These are phyloP conservation scores for Mallotus nudiflorus DNA, from an alignment of 345 rosid species.

Conservation along the genomic window DNA sequence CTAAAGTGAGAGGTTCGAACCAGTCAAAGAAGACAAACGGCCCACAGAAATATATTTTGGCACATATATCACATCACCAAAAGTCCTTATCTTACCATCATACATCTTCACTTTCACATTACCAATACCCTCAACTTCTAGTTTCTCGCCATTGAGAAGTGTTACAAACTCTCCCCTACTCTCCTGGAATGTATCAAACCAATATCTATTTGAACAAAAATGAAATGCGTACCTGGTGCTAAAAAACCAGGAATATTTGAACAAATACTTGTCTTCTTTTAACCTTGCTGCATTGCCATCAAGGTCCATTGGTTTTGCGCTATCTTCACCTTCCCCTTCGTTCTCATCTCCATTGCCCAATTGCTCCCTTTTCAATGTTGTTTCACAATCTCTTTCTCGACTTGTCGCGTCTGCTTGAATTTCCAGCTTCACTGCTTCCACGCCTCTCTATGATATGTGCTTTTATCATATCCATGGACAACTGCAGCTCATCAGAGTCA, in stretches of 20 bases:
- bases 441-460: not conserved
- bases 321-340: not conserved
- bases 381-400: not conserved
- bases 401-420: not conserved
- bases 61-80: not conserved
- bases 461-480: not conserved
- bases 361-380: not conserved
- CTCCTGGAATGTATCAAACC: too few relatives aligned
- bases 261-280: too few relatives aligned
- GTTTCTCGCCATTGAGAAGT: not conserved
- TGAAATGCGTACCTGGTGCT: too few relatives aligned
- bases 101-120: not conserved
- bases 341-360: not conserved
- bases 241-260: too few relatives aligned
- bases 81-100: not conserved
- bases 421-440: not conserved
- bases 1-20: too few relatives aligned
- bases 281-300: too few relatives aligned
- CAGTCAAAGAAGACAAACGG: not conserved
- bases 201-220: too few relatives aligned
- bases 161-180: too few relatives aligned
- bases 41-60: not conserved
- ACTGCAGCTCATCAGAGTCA: not conserved
- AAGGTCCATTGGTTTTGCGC: too few relatives aligned
- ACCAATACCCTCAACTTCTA: not conserved